Percentiles rank a stretch among this genome's conserved stretches.
Evolutionary conservation across 2,329 filamentous ascomycete genomes (phyloP).

Genomic region (Trichoderma brevicompactum): DNA sequence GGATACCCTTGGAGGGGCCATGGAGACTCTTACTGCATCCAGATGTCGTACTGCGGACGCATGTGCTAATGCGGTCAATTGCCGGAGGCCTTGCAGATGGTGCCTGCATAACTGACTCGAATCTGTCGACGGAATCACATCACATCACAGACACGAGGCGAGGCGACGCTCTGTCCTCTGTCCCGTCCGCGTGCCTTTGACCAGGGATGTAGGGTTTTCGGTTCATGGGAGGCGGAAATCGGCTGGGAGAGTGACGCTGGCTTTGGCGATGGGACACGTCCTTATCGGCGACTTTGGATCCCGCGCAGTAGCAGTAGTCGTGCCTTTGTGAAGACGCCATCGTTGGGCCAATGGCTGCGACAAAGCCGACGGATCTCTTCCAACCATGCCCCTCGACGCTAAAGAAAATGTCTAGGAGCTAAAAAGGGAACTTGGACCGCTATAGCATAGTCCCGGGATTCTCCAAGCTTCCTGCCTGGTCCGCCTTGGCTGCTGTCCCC

Average conservation of each 20-base stretch:
- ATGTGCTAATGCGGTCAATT: constrained; percentile 26
- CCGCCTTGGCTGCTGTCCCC: background rate
- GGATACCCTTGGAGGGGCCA: background rate
- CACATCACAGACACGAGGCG: constrained; percentile 19
- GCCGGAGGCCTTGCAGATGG: constrained; percentile 24
- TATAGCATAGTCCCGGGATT: constrained; percentile 16
- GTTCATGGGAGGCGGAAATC: too few relatives aligned
- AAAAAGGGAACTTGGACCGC: constrained; percentile 23
- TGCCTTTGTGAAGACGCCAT: too few relatives aligned
- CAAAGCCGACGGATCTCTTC: background rate
- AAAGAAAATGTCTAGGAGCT: constrained; percentile 19
- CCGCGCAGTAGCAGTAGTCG: too few relatives aligned
- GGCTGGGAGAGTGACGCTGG: too few relatives aligned
- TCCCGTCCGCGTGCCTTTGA: too few relatives aligned
- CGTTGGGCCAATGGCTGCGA: background rate
- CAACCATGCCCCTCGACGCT: constrained; percentile 8
- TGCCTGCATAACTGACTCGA: constrained; percentile 22
- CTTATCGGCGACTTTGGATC: too few relatives aligned
- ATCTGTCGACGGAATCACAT: constrained; percentile 16
- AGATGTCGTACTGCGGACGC: constrained; percentile 25
- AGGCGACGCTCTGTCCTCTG: background rate
- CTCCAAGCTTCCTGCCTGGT: background rate
- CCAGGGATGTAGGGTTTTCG: too few relatives aligned
- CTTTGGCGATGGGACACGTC: too few relatives aligned
- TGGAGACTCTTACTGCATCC: background rate